phyloP scores from a whole-genome alignment of 306 rosid genomes.

The Biancaea sappan region DNA sequence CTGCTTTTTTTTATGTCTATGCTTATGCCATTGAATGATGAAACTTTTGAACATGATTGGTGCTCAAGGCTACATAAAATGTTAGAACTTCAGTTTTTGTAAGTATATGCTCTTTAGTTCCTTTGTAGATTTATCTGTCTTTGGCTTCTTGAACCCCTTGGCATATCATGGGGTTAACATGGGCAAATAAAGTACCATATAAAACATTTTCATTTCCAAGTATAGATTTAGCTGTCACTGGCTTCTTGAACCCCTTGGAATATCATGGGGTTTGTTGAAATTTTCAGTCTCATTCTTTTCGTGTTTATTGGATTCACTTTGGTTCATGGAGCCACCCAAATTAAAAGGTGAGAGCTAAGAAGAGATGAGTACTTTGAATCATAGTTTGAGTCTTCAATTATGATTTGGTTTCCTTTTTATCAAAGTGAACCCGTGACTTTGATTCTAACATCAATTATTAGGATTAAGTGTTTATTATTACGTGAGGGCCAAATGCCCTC shows the following conservation, averaged over 20 bases:
- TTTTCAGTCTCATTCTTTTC: slow-evolving; percentile 37
- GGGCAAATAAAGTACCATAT: slow-evolving; percentile 4
- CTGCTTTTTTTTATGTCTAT: too few species aligned
- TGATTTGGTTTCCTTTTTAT: too few species aligned
- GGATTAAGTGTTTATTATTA: too few species aligned
- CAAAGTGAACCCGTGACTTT: too few species aligned
- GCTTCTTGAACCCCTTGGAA: slow-evolving; percentile 9
- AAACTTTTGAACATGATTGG: too few species aligned
- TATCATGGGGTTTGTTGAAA: slow-evolving; percentile 37
- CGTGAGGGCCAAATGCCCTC: too few species aligned
- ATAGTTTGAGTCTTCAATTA: too few species aligned
- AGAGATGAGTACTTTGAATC: neutral
- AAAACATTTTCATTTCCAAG: slow-evolving; percentile 25
- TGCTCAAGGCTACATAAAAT: neutral
- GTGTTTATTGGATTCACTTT: slow-evolving; percentile 42
- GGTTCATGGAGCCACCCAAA: slow-evolving; percentile 47
- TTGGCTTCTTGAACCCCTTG: too few species aligned
- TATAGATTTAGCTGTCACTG: slow-evolving; percentile 2
- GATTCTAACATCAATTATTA: too few species aligned
- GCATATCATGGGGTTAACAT: too few species aligned
- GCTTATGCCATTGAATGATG: too few species aligned
- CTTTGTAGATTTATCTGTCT: too few species aligned
- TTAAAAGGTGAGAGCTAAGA: slow-evolving; percentile 51
- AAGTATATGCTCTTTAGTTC: slow-evolving; percentile 8
- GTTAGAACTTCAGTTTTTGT: neutral